Evolutionary conservation across 306 rosid genomes (phyloP).

Genomic region (Astragalus membranaceus): DNA sequence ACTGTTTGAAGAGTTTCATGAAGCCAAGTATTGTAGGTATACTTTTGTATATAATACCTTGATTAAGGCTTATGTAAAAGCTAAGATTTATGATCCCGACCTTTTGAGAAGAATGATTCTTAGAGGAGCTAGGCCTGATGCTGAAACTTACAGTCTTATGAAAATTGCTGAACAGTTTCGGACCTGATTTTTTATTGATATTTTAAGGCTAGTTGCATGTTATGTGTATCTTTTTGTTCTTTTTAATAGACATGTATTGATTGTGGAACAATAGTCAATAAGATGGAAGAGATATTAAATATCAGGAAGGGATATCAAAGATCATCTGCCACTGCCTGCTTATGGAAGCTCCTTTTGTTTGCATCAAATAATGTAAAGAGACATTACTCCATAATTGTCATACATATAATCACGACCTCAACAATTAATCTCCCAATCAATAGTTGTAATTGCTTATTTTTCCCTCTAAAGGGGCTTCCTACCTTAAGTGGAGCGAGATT

Average conservation of each 20-base stretch:
- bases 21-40: conserved; percentile 66
- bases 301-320: background rate
- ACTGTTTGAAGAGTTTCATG: conserved; percentile 59
- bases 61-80: conserved; percentile 85
- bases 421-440: background rate
- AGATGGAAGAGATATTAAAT: background rate
- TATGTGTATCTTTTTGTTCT: background rate
- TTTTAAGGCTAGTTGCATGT: background rate
- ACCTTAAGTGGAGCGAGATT: background rate
- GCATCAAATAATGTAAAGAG: background rate
- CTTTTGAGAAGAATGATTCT: conserved; percentile 81
- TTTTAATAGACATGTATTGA: background rate
- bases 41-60: conserved; percentile 78
- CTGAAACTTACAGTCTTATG: conserved; percentile 82
- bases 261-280: background rate
- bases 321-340: background rate
- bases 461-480: background rate
- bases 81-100: conserved; percentile 69
- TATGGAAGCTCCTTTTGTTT: background rate
- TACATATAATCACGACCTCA: background rate
- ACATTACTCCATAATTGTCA: background rate
- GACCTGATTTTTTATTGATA: conserved; percentile 22
- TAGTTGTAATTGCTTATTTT: background rate
- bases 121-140: conserved; percentile 81
- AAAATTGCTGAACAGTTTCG: conserved; percentile 79